These are phyloP conservation scores for Saksenaea vasiformis DNA, from an alignment of 371 early-diverging fungal species.

Conservation along the genomic window DNA sequence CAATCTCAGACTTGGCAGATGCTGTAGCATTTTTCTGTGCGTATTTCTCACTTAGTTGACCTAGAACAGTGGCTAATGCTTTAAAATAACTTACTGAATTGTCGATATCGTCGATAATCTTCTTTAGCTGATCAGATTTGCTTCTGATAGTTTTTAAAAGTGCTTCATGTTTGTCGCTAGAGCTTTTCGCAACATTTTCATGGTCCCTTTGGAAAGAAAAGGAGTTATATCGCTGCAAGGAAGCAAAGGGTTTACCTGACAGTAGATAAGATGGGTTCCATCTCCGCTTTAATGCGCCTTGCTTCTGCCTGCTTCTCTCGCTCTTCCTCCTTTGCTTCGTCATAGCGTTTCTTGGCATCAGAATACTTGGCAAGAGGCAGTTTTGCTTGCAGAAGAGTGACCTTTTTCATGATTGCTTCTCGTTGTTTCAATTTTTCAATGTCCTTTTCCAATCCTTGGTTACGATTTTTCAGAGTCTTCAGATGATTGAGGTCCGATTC, in stretches of 20 bases:
- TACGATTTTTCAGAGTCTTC: slow-evolving; percentile 57
- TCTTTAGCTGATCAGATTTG: slow-evolving; percentile 5
- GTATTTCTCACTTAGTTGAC: background rate
- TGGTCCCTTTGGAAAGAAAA: background rate
- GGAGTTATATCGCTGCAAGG: background rate
- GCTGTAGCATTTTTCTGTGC: slow-evolving; percentile 18
- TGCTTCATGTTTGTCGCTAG: background rate
- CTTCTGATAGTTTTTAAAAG: background rate
- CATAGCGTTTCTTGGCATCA: slow-evolving; percentile 58
- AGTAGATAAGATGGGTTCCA: slow-evolving; percentile 40
- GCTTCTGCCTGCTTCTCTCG: slow-evolving; percentile 29
- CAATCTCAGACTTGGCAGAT: slow-evolving; percentile 16
- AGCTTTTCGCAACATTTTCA: background rate
- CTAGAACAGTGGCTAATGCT: background rate
- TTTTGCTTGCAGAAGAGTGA: slow-evolving; percentile 48
- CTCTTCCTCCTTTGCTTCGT: slow-evolving; percentile 49
- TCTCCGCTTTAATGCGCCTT: slow-evolving; percentile 37
- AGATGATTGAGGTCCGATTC: slow-evolving; percentile 58
- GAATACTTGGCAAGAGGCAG: slow-evolving; percentile 66
- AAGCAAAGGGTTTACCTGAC: slow-evolving; percentile 23
- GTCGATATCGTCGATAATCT: slow-evolving; percentile 5
- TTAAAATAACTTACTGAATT: slow-evolving; percentile 13
- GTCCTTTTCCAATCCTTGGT: slow-evolving; percentile 69
- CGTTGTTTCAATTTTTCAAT: slow-evolving; percentile 74
- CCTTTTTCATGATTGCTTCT: slow-evolving; percentile 50